phyloP scores from a whole-genome alignment of 2,329 filamentous ascomycete species.

The Hypocreales sp. region DNA sequence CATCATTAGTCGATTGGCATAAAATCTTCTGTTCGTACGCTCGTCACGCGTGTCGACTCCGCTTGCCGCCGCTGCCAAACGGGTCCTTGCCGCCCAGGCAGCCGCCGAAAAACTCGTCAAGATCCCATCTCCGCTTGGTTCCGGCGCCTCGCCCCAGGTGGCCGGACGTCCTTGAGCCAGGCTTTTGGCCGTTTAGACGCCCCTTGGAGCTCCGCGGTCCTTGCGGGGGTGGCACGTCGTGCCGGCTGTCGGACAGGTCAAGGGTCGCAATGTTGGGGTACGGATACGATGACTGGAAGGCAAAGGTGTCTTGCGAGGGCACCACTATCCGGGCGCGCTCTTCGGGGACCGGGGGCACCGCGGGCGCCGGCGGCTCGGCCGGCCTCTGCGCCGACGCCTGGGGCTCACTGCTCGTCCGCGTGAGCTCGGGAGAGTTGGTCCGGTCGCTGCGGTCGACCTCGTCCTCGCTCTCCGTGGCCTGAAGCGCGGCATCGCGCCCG shows the following conservation, averaged over 20 bases:
- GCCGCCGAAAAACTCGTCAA: slow-evolving; percentile 62
- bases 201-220: slow-evolving; percentile 12
- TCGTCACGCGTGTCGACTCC: slow-evolving; percentile 28
- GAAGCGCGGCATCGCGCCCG: slow-evolving; percentile 37
- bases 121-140: slow-evolving; percentile 57
- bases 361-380: slow-evolving; percentile 12
- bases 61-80: slow-evolving; percentile 32
- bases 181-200: slow-evolving; percentile 11
- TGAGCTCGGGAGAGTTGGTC: slow-evolving; percentile 41
- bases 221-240: slow-evolving; percentile 17
- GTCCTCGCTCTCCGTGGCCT: slow-evolving; percentile 51
- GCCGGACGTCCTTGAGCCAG: slow-evolving; percentile 12
- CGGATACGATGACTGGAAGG: slow-evolving; percentile 49
- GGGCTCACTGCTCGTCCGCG: slow-evolving; percentile 28
- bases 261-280: slow-evolving; percentile 47
- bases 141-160: slow-evolving; percentile 50
- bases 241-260: slow-evolving; percentile 38
- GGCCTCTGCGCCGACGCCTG: slow-evolving; percentile 13
- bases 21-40: too few relatives aligned
- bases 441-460: slow-evolving; percentile 49
- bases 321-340: slow-evolving; percentile 26
- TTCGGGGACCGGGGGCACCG: slow-evolving; percentile 10
- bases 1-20: too few relatives aligned
- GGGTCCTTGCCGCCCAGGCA: slow-evolving; percentile 48
- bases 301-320: slow-evolving; percentile 47